These are phyloP conservation scores for Ascochyta rabiei DNA, from an alignment of 2,329 filamentous ascomycete genomes.

Conservation along the genomic window DNA sequence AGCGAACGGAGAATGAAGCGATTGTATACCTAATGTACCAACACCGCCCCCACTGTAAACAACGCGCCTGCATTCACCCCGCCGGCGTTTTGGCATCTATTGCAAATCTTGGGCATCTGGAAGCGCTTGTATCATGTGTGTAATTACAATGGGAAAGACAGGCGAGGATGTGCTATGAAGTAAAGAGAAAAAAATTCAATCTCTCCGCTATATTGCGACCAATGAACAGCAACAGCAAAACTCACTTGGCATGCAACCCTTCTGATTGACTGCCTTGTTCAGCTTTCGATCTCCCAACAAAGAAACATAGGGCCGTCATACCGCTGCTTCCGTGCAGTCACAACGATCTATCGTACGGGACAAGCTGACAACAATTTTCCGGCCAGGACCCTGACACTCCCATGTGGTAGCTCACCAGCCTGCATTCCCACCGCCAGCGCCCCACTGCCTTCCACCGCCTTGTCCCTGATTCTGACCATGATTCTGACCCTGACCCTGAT, in stretches of 20 bases:
- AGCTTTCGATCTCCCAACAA: too few relatives aligned
- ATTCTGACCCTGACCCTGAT: conserved; percentile 29
- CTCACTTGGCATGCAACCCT: too few relatives aligned
- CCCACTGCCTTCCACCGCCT: conserved; percentile 39
- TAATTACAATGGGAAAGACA: conserved; percentile 15
- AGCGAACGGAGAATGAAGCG: not conserved
- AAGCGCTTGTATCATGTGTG: conserved; percentile 16
- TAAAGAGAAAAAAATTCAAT: conserved; percentile 20
- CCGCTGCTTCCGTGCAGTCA: too few relatives aligned
- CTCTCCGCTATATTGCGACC: conserved; percentile 24
- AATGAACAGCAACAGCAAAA: too few relatives aligned
- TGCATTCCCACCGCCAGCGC: conserved; percentile 36
- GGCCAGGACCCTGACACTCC: too few relatives aligned
- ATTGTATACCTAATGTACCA: conserved; percentile 42
- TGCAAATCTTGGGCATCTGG: conserved; percentile 14
- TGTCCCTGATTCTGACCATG: conserved; percentile 1
- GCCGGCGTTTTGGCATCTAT: conserved; percentile 39
- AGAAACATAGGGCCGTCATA: too few relatives aligned
- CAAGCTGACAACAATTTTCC: too few relatives aligned
- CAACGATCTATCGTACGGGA: too few relatives aligned
- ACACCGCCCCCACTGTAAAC: conserved; percentile 25
- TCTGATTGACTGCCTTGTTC: too few relatives aligned
- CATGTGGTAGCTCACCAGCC: conserved; percentile 24
- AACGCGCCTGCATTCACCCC: conserved; percentile 35
- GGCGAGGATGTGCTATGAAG: conserved; percentile 7